Evolutionary conservation across 768 basidiomycete species (phyloP).

Genomic region (Guyanaporus albipodus): DNA sequence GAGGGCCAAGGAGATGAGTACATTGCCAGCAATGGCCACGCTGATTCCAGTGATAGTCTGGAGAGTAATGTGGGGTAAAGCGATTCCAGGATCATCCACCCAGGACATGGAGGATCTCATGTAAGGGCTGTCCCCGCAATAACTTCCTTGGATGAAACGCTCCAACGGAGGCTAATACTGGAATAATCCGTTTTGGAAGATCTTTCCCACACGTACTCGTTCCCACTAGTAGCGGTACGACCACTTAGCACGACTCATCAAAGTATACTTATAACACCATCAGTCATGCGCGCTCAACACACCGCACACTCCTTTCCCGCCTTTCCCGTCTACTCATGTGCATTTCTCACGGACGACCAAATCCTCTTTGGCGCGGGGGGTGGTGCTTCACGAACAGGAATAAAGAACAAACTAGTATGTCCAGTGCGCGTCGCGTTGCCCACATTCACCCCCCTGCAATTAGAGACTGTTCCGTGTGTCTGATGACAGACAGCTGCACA

Average conservation of each 20-base stretch:
- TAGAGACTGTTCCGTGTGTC: conserved; percentile 70
- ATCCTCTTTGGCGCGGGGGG: conserved; percentile 89
- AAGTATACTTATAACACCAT: background rate
- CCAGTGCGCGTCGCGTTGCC: background rate
- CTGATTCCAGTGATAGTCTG: conserved; percentile 71
- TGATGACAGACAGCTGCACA: conserved; percentile 47
- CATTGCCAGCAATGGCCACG: conserved; percentile 79
- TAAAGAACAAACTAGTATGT: conserved; percentile 87
- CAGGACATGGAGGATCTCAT: conserved; percentile 10
- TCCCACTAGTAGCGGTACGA: background rate
- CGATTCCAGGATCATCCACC: conserved; percentile 29
- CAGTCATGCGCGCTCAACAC: conserved; percentile 74
- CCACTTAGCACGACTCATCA: no score
- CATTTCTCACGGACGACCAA: conserved; percentile 67
- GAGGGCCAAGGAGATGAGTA: conserved; percentile 86
- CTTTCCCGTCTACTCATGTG: conserved; percentile 88
- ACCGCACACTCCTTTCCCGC: conserved; percentile 68
- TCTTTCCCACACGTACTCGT: conserved; percentile 17
- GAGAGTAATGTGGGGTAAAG: conserved; percentile 52
- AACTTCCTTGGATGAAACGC: background rate
- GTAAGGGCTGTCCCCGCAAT: background rate
- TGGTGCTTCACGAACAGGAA: conserved; percentile 79
- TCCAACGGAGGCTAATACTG: no score
- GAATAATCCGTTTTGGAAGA: conserved; percentile 6
- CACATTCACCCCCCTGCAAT: conserved; percentile 6